Percentiles rank a stretch among this genome's conserved stretches.
Conservation (phyloP, 108 stramenopile genomes). For the Licmophora abbreviata region DNA sequence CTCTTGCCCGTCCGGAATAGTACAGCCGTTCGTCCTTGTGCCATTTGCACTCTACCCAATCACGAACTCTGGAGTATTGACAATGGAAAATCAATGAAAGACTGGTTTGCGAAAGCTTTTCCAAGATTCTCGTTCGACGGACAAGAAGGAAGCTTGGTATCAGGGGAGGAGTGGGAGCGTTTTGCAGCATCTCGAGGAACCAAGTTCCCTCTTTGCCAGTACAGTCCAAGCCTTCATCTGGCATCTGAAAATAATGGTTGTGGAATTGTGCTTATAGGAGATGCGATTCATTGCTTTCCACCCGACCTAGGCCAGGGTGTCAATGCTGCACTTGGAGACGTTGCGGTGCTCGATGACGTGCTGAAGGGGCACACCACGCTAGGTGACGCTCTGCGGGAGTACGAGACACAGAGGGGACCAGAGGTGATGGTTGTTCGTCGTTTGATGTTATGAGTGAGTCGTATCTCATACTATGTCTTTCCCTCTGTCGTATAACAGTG, state of each 20-base stretch:
- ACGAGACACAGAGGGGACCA: conserved; percentile 11
- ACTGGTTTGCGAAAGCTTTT: conserved; percentile 45
- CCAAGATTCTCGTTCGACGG: conserved; percentile 33
- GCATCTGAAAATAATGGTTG: conserved; percentile 10
- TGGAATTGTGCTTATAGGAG: conserved; percentile 68
- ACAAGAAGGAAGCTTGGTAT: conserved; percentile 25
- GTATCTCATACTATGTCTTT: too few species aligned
- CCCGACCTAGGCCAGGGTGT: conserved; percentile 87
- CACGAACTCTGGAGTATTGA: conserved; percentile 47
- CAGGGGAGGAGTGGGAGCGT: conserved; percentile 48
- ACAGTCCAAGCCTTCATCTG: conserved; percentile 28
- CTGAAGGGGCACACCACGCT: neutral
- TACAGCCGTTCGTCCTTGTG: conserved; percentile 33
- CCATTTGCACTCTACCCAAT: conserved; percentile 43
- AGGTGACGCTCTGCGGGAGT: conserved; percentile 5
- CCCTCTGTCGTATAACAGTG: too few species aligned
- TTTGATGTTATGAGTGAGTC: too few species aligned
- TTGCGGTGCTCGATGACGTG: conserved; percentile 28
- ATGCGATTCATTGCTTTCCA: conserved; percentile 78
- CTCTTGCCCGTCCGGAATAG: conserved; percentile 47
- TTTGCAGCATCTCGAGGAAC: conserved; percentile 55
- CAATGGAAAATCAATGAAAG: conserved; percentile 26
- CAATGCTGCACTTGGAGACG: conserved; percentile 80
- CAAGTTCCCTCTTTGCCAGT: conserved; percentile 49
- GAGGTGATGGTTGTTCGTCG: too few species aligned